Conservation (phyloP, 371 early-diverging fungal genomes). For the Funneliformis caledonium region DNA sequence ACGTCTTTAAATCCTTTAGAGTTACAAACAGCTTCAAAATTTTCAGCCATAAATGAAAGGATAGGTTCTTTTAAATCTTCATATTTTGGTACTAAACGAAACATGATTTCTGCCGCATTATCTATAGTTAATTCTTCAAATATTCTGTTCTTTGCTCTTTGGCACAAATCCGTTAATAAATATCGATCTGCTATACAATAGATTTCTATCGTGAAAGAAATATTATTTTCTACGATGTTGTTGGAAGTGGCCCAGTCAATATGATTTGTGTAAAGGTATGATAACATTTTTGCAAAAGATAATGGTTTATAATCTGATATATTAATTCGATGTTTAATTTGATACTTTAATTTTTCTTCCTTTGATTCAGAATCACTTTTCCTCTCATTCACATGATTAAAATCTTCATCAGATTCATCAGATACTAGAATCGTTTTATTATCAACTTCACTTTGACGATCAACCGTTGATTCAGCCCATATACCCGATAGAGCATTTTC, state of each 20-base stretch:
- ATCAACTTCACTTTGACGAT: background rate
- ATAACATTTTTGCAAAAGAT: slow-evolving; percentile 15
- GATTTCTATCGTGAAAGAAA: slow-evolving; percentile 10
- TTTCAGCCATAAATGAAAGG: background rate
- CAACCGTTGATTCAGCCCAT: slow-evolving; percentile 24
- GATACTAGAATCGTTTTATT: too few species aligned
- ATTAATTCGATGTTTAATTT: background rate
- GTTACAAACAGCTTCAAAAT: slow-evolving; percentile 11
- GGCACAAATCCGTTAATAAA: slow-evolving; percentile 22
- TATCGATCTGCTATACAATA: slow-evolving; percentile 30
- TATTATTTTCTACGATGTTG: background rate
- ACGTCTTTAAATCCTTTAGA: slow-evolving; percentile 21
- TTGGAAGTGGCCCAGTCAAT: background rate
- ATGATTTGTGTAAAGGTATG: background rate
- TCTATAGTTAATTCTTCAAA: slow-evolving; percentile 30
- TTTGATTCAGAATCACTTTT: background rate
- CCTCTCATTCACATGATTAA: background rate
- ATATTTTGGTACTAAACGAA: slow-evolving; percentile 22
- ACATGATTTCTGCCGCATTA: slow-evolving; percentile 35
- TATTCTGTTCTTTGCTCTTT: background rate
- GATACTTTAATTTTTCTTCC: background rate
- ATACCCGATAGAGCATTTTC: background rate
- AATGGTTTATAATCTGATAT: slow-evolving; percentile 9
- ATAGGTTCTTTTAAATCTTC: slow-evolving; percentile 31
- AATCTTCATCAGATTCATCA: background rate